Base-by-base conservation (phyloP, 2,329 filamentous ascomycete species). In the Zarea fungicola region DNA sequence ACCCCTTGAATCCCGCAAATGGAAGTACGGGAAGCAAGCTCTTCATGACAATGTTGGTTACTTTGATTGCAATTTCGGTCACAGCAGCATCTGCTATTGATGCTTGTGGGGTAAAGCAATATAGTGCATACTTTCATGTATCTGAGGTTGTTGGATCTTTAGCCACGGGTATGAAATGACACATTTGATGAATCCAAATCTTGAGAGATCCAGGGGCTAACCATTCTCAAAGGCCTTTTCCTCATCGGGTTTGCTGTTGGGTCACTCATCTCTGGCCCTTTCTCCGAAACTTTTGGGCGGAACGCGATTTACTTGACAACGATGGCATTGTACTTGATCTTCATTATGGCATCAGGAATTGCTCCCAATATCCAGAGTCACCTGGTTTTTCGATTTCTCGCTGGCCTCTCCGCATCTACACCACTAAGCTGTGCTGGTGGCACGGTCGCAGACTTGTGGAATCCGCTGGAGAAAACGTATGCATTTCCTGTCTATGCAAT, bases 11-110 rank as follows among this genome's bases (percentile, higher is more conserved):
- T n/a, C 34, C 34, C 3, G 13, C n/a, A 8, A 36, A 36, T 18
- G 16, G 22, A 21, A 36, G 34, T 19, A 36, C 34, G 11, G 6
- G 5, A 13, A 19, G 34, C 34, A 36, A 21, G 6, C 11, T 19
- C 18, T 36, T 6, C 18, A 36, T 36, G 34, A 36, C 34, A 4
- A 11, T 36, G 6, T n/a, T 36, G 6, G 34, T 76, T 4, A 68
- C 70, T 0, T 45, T 63, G 3, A 75, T 83, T 25, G 76, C 68
- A 0, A 71, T 75, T 23, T 68, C 76, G 1, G 75, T 80, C 0
- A 71, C 71, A 4, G 65, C 72, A 1, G 76, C 77, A 0, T 76
- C 73, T 4, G 72, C 75, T 0, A 78, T 81, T 34, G 76, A 80
- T 48, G 73, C 74, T 1, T 68, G 68, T 0, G 72, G 74, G 1